phyloP scores from a whole-genome alignment of 2,329 filamentous ascomycete genomes.

The Aspergillus candidus region DNA sequence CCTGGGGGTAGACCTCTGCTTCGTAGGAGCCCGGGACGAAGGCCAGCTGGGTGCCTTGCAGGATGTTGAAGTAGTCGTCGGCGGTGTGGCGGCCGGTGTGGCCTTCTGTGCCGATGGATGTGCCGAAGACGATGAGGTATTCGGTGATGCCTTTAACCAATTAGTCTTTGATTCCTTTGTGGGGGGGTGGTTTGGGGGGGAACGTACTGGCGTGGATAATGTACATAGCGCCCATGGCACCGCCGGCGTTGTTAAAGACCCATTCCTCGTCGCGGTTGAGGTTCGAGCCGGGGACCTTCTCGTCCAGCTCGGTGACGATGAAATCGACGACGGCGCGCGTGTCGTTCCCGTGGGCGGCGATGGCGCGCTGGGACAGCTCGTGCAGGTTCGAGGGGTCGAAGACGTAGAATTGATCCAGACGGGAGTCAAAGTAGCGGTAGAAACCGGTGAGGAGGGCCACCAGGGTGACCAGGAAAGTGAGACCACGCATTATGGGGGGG shows the following conservation, averaged over 20 bases:
- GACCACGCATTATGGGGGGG: conserved; percentile 17
- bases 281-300: conserved; percentile 43
- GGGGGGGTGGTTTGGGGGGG: neutral
- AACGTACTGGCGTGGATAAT: conserved; percentile 73
- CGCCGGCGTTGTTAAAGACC: conserved; percentile 88
- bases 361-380: conserved; percentile 59
- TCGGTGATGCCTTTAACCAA: conserved; percentile 58
- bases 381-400: conserved; percentile 65
- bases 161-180: conserved; percentile 1
- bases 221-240: conserved; percentile 88
- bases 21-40: conserved; percentile 35
- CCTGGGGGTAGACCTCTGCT: conserved; percentile 34
- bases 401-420: conserved; percentile 59
- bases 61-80: conserved; percentile 92
- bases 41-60: conserved; percentile 43
- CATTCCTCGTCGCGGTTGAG: conserved; percentile 71
- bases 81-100: conserved; percentile 84
- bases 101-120: conserved; percentile 66
- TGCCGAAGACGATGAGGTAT: conserved; percentile 78
- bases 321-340: conserved; percentile 62
- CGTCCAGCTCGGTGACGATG: conserved; percentile 63
- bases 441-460: conserved; percentile 32
- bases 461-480: conserved; percentile 30
- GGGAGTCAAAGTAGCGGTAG: conserved; percentile 33
- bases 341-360: conserved; percentile 67